phyloP scores from a whole-genome alignment of 768 basidiomycete species.

The Pleurotus citrinopileatus region DNA sequence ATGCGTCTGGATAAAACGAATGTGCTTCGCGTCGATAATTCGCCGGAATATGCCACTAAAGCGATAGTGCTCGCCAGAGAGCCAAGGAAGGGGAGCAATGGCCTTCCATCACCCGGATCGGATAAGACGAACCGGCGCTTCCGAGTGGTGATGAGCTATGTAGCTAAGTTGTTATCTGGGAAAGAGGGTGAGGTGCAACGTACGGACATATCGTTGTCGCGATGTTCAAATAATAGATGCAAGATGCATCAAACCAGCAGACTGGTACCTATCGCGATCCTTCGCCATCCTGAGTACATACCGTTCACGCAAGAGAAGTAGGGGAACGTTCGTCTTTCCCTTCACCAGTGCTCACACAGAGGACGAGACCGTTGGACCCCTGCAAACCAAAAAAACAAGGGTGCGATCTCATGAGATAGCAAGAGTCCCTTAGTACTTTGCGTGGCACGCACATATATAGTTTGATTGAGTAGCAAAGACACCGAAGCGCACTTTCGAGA shows the following conservation, averaged over 20 bases:
- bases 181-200: conserved; percentile 3
- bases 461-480: neutral
- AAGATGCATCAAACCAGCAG: neutral
- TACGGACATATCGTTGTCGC: neutral
- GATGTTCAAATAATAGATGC: neutral
- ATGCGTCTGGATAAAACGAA: neutral
- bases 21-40: neutral
- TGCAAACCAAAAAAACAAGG: conserved; percentile 5
- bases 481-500: conserved; percentile 2
- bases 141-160: neutral
- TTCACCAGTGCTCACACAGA: neutral
- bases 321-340: neutral
- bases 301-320: neutral
- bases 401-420: conserved; percentile 8
- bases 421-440: neutral
- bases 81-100: neutral
- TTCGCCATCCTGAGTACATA: neutral
- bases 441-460: neutral
- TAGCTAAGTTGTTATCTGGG: neutral
- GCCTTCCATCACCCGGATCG: neutral
- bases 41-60: neutral
- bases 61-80: neutral
- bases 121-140: no score
- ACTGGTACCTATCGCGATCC: neutral
- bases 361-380: conserved; percentile 6